phyloP scores from a whole-genome alignment of 495 filamentous ascomycete species.

The Xylaria flabelliformis region DNA sequence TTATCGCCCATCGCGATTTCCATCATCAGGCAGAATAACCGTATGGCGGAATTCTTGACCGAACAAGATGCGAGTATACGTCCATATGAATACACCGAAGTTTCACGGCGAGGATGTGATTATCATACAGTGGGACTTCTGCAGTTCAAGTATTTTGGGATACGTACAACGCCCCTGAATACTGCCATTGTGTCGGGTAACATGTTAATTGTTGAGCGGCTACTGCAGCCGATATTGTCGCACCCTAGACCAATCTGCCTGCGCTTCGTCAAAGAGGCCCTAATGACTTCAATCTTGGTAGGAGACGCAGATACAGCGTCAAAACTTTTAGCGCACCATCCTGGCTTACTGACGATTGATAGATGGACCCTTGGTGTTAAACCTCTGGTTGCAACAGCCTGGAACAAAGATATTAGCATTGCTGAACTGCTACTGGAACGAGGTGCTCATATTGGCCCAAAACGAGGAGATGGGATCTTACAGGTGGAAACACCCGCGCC shows the following conservation, averaged over 20 bases:
- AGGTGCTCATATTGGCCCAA: not conserved
- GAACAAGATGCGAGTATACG: not conserved
- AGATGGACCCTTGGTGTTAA: not conserved
- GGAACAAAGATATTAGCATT: slow-evolving; percentile 3
- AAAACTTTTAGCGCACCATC: not conserved
- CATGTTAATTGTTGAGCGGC: not conserved
- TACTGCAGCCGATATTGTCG: not conserved
- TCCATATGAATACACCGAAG: not conserved
- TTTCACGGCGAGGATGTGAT: not conserved
- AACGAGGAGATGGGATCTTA: not conserved
- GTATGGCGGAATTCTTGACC: not conserved
- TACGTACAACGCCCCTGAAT: not conserved
- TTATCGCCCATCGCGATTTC: not conserved
- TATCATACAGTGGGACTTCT: no score
- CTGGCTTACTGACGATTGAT: not conserved
- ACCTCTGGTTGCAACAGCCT: not conserved
- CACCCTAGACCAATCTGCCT: not conserved
- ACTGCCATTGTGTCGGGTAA: not conserved
- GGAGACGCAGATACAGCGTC: not conserved
- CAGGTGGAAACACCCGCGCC: not conserved
- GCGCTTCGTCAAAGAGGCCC: not conserved
- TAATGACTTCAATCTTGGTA: not conserved
- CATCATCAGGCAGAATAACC: not conserved
- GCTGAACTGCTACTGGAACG: not conserved
- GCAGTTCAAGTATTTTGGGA: no score